Base-by-base conservation (phyloP, 176 grass and related monocot species). In the Musa acuminata region DNA sequence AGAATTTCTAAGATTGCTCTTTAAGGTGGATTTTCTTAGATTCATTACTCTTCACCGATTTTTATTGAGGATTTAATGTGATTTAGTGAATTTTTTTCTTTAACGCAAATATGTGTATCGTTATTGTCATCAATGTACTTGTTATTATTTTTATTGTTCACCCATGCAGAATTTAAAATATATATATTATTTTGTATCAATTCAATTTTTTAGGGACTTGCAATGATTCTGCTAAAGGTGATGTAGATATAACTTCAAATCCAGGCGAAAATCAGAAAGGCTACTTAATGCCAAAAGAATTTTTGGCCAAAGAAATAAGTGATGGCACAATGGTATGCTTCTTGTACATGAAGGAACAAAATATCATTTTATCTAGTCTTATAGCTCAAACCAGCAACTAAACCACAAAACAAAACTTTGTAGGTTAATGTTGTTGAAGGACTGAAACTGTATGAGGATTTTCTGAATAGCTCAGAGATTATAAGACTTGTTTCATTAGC, bases 341-440 rank as follows among this genome's bases (percentile, higher is more conserved):
- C 58, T 63, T 8, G 8, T 53, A 52, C 12, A 62, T 84, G 63
- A 68, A 68, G 73, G 35, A 43, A 43, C 35, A 75, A 62, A 70
- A 21, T 50, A 13, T 52, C 35, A 43, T 23, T 11, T 68, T 62
- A 52, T 67, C 25, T 20, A 49, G 74, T 62, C 54, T 43, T 62
- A 24, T 70, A 50, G 48, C 20, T 35, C 67, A 70, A 50, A 8
- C 25, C 12, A 20, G 13, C 19, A 17, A 70, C n/a, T n/a, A 69
- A 69, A 27, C 11, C 13, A 19, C 59, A 67, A 64, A 67, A 69
- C 9, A 49, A 65, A 6, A 3, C 20, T 35, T 64, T 72, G 59
- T 73, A 73, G 95, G 82, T 89, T 57, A 94, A 99, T 87, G 77
- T 82, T 72, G 82, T 93, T 76, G 90, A 99, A 83, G 95, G 95